Evolutionary conservation across 1,284 basidiomycete species (phyloP).

Genomic region (Ganoderma leucocontextum): DNA sequence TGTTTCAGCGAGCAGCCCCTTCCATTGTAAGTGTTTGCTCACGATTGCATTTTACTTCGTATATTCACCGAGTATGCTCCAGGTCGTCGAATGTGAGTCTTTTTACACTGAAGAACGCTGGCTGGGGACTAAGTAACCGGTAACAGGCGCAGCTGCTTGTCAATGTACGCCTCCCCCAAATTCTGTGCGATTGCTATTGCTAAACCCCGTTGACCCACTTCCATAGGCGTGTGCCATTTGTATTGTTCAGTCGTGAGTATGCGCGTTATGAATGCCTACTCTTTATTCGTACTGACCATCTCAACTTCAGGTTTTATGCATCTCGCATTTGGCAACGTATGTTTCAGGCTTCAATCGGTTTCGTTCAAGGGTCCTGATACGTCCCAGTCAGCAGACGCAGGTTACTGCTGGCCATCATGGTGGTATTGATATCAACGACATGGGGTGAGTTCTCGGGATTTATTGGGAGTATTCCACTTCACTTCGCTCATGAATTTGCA

Average conservation of each 20-base stretch:
- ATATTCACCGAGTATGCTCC: not conserved
- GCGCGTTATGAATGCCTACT: not conserved
- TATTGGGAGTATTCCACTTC: not conserved
- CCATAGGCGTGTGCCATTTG: slow-evolving; percentile 13
- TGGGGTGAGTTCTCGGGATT: slow-evolving; percentile 6
- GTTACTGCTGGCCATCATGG: slow-evolving; percentile 15
- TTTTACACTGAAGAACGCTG: not conserved
- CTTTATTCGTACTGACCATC: not conserved
- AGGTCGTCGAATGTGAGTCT: slow-evolving; percentile 16
- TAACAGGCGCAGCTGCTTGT: slow-evolving; percentile 14
- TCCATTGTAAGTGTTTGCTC: slow-evolving; percentile 9
- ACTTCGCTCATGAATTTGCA: not conserved
- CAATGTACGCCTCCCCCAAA: slow-evolving; percentile 2
- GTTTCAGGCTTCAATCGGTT: not conserved
- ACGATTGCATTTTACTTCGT: not conserved
- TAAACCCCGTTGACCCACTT: not conserved
- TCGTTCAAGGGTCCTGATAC: not conserved
- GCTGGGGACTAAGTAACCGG: not conserved
- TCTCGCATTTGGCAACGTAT: slow-evolving; percentile 19
- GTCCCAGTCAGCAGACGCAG: slow-evolving; percentile 15
- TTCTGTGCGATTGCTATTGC: not conserved
- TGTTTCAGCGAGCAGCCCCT: slow-evolving; percentile 1
- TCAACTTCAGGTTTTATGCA: slow-evolving; percentile 13
- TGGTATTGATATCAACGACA: slow-evolving; percentile 8
- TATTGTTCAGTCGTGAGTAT: slow-evolving; percentile 19